These are phyloP conservation scores for Cercospora zeina DNA, from an alignment of 2,329 filamentous ascomycete species.

Conservation along the genomic window DNA sequence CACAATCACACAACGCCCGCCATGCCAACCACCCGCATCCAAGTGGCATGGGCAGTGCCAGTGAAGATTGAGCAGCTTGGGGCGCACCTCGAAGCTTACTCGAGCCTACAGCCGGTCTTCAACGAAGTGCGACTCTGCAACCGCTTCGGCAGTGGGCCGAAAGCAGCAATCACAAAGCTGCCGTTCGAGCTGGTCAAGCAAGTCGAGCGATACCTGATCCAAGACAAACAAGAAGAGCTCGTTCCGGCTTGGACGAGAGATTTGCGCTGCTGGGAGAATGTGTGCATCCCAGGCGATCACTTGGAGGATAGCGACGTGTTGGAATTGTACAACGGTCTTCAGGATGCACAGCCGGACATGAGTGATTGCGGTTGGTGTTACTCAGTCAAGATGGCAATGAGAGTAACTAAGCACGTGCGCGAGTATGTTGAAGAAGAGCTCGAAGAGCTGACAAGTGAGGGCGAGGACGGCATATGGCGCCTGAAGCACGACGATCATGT, in stretches of 20 bases:
- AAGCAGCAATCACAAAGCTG: slow-evolving; percentile 26
- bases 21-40: background rate
- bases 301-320: background rate
- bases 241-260: background rate
- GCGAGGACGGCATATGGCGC: background rate
- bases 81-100: slow-evolving; percentile 19
- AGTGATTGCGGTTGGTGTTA: background rate
- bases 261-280: slow-evolving; percentile 6
- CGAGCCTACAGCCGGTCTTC: slow-evolving; percentile 12
- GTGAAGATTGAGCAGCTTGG: slow-evolving; percentile 10
- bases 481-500: background rate
- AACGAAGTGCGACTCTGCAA: slow-evolving; percentile 27
- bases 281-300: slow-evolving; percentile 11
- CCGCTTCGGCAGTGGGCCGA: slow-evolving; percentile 21
- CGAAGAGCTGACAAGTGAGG: background rate
- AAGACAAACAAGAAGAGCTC: background rate
- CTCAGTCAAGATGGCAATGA: background rate
- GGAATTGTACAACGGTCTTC: background rate
- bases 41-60: background rate
- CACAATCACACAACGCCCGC: background rate
- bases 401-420: background rate
- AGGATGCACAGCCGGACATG: background rate
- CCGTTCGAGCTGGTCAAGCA: slow-evolving; percentile 25
- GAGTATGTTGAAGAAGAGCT: background rate
- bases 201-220: slow-evolving; percentile 22